Evolutionary conservation across 306 rosid species (phyloP).

Genomic region (Dryas octopetala): DNA sequence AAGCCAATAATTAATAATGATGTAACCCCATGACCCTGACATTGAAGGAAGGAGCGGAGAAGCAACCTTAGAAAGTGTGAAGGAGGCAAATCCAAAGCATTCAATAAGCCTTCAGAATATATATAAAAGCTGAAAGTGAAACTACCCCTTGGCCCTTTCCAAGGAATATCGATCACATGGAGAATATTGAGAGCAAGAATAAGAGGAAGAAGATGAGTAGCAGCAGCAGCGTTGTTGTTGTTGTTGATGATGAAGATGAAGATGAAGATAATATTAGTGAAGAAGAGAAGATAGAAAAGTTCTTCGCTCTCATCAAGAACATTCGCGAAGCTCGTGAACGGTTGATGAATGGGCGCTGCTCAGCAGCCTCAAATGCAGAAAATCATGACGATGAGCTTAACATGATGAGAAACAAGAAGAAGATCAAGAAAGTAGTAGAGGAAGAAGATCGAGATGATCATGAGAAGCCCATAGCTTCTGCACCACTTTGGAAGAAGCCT

Average conservation of each 20-base stretch:
- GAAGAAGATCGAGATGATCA: slow-evolving; percentile 15
- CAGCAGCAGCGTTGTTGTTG: background rate
- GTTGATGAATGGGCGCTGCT: slow-evolving; percentile 17
- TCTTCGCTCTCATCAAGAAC: slow-evolving; percentile 47
- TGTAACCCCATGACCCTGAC: too few species aligned
- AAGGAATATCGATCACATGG: background rate
- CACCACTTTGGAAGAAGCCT: slow-evolving; percentile 36
- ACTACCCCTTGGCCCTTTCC: too few species aligned
- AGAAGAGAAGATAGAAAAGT: slow-evolving; percentile 46
- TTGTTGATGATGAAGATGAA: slow-evolving; percentile 13
- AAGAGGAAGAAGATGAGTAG: slow-evolving; percentile 37
- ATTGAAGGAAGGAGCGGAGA: too few species aligned
- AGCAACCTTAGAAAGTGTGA: too few species aligned
- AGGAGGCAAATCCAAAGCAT: too few species aligned
- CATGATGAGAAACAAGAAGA: background rate
- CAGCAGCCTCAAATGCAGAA: background rate
- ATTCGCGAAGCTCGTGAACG: slow-evolving; percentile 52
- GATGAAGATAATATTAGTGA: slow-evolving; percentile 25
- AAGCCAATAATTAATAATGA: too few species aligned
- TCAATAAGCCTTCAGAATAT: too few species aligned
- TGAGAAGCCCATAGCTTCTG: background rate
- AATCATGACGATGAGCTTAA: too few species aligned
- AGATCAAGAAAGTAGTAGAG: background rate
- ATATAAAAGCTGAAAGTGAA: too few species aligned
- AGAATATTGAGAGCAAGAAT: slow-evolving; percentile 22